Evolutionary conservation across 495 filamentous ascomycete genomes (phyloP).

Genomic region (Lasiosphaeria ovina): DNA sequence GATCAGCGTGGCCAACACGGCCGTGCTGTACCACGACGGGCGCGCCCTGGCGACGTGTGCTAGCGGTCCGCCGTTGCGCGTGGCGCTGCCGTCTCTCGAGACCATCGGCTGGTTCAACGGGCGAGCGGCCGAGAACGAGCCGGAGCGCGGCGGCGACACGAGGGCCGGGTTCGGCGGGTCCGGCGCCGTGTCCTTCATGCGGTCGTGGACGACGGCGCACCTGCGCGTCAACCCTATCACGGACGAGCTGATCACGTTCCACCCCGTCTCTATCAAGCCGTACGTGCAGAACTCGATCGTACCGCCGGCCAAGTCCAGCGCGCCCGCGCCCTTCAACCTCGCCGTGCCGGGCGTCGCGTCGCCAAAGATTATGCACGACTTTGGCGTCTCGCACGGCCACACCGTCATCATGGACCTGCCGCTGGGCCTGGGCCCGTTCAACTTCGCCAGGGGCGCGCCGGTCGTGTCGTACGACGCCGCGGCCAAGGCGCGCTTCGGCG

Average conservation of each 20-base stretch:
- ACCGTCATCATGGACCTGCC: slow-evolving; percentile 68
- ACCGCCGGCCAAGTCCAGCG: slow-evolving; percentile 23
- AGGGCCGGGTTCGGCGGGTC: slow-evolving; percentile 45
- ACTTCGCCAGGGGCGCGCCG: slow-evolving; percentile 50
- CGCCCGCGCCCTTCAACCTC: slow-evolving; percentile 11
- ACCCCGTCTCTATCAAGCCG: slow-evolving; percentile 57
- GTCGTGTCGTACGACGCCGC: slow-evolving; percentile 54
- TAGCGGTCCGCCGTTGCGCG: slow-evolving; percentile 62
- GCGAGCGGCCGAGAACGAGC: slow-evolving; percentile 11
- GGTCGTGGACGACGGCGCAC: slow-evolving; percentile 68
- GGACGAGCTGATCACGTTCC: slow-evolving; percentile 62
- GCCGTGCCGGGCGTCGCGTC: slow-evolving; percentile 54
- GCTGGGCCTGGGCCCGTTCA: slow-evolving; percentile 58
- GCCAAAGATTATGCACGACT: slow-evolving; percentile 71
- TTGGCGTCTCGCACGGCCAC: slow-evolving; percentile 58
- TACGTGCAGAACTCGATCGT: slow-evolving; percentile 66
- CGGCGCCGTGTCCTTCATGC: slow-evolving; percentile 54
- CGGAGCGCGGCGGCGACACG: slow-evolving; percentile 46
- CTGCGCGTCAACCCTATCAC: slow-evolving; percentile 60
- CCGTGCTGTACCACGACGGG: slow-evolving; percentile 61
- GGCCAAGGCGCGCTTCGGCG: slow-evolving; percentile 56
- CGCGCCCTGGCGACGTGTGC: slow-evolving; percentile 65
- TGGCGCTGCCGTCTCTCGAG: slow-evolving; percentile 57
- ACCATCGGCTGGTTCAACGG: slow-evolving; percentile 69
- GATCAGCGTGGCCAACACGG: slow-evolving; percentile 65